Base-by-base conservation (phyloP, 2,329 filamentous ascomycete genomes). In the Tolypocladium ophioglossoides region DNA sequence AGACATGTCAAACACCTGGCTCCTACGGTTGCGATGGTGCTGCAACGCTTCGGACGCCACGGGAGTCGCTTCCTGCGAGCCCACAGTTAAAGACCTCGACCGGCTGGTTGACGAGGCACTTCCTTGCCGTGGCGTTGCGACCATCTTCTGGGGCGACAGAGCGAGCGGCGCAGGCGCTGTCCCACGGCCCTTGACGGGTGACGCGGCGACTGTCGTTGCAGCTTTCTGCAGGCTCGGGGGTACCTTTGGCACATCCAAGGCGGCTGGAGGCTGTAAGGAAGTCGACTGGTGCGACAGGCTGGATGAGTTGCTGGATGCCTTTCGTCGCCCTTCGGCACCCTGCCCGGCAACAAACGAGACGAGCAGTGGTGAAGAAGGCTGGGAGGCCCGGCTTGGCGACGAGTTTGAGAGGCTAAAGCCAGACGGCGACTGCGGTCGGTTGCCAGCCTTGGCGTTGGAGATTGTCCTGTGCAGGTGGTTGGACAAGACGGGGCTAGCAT, bases 1-100 rank as follows among this genome's bases (percentile, higher is more conserved):
- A 2, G 94, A 99, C 72, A 96, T 87, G 67, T 97, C 92, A 62
- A 97, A 90, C 2, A 96, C 87, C 64, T 96, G 94, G 66, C 92
- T 97, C 62, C 91, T 83, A 40, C 94, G 85, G 68, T 96, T 96
- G 63, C 91, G 85, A 65, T 96, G 91, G 51, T 85, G 82, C 46
- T 86, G 82, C 53, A 89, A 78, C 52, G 87, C 81, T 53, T 87
- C 83, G 2, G 85, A 77, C 9, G 82, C 74, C 18, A 89, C 79
- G 8, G 86, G 81, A 59, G 94, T 95, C 32, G 89, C 89, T 63
- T 97, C 94, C 68, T 96, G 89, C 14, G 94, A 97, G 10, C 92
- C 92, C 39, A 97, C 86, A 0, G 94, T 99, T 62, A 96, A 82
- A 32, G 94, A 97, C 54, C 94, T 81, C 51, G 90, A 86, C 50